phyloP scores from a whole-genome alignment of 306 rosid species.

The Urtica urens region DNA sequence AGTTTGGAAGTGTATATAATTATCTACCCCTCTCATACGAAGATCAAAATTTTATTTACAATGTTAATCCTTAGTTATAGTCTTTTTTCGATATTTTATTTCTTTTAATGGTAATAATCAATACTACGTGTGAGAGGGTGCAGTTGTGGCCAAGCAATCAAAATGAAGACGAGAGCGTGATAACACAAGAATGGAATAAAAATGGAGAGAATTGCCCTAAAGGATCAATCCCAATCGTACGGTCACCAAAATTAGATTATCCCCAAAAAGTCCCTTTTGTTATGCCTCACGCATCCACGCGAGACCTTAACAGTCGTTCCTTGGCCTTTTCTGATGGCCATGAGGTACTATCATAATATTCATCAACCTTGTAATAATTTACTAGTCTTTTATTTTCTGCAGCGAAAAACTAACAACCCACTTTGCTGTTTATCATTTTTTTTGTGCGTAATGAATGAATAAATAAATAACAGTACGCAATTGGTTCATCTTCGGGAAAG shows the following conservation, averaged over 20 bases:
- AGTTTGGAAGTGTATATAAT: too few species aligned
- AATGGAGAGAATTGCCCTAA: slow-evolving; percentile 15
- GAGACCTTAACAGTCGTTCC: neutral
- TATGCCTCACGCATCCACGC: neutral
- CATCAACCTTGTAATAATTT: too few species aligned
- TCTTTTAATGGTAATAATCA: neutral
- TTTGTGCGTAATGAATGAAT: neutral
- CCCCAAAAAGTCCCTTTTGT: neutral
- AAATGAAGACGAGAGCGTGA: neutral
- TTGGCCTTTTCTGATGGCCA: neutral
- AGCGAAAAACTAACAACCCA: too few species aligned
- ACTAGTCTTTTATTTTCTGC: too few species aligned
- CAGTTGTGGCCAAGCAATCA: slow-evolving; percentile 11
- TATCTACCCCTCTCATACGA: neutral
- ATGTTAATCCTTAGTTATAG: too few species aligned
- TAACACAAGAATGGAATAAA: slow-evolving; percentile 8
- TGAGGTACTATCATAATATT: neutral
- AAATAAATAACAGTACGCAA: slow-evolving; percentile 9
- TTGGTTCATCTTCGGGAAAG: neutral
- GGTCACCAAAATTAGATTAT: neutral
- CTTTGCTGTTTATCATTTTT: neutral
- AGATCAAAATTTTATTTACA: too few species aligned
- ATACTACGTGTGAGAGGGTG: neutral
- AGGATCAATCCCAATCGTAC: slow-evolving; percentile 18
- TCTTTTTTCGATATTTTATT: too few species aligned